These are phyloP conservation scores for Simplicillium aogashimaense DNA, from an alignment of 2,329 filamentous ascomycete species.

Conservation along the genomic window DNA sequence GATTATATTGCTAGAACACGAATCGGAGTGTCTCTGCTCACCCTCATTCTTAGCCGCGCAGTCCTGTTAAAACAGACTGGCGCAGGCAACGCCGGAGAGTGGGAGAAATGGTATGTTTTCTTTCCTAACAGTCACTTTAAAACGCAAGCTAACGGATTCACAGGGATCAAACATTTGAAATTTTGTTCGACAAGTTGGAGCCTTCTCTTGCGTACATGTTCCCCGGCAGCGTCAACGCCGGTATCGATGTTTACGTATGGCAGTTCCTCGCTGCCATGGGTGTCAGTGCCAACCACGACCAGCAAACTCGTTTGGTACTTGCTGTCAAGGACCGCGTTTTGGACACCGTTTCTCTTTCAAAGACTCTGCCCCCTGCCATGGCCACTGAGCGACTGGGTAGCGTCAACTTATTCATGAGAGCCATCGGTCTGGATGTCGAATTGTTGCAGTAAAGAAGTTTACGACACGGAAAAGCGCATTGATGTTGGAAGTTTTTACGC, in stretches of 20 bases:
- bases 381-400: constrained; percentile 74
- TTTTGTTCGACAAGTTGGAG: constrained; percentile 80
- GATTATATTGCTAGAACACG: constrained; percentile 77
- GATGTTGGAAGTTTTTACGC: constrained; percentile 2
- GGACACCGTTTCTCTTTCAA: constrained; percentile 82
- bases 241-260: constrained; percentile 95
- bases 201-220: constrained; percentile 78
- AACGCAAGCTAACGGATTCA: not conserved
- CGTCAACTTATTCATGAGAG: constrained; percentile 97
- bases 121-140: constrained; percentile 15
- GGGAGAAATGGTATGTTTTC: constrained; percentile 57
- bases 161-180: constrained; percentile 70
- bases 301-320: constrained; percentile 88
- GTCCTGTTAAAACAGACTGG: constrained; percentile 84
- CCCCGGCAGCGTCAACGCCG: constrained; percentile 79
- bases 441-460: constrained; percentile 31
- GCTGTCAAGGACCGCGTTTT: constrained; percentile 97
- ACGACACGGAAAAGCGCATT: constrained; percentile 5
- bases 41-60: constrained; percentile 87
- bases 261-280: constrained; percentile 94
- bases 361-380: constrained; percentile 82
- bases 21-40: constrained; percentile 81
- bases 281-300: constrained; percentile 84
- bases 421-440: constrained; percentile 96
- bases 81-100: constrained; percentile 59